Base-by-base conservation (phyloP, 495 filamentous ascomycete species). In the Penicillium bialowiezense region DNA sequence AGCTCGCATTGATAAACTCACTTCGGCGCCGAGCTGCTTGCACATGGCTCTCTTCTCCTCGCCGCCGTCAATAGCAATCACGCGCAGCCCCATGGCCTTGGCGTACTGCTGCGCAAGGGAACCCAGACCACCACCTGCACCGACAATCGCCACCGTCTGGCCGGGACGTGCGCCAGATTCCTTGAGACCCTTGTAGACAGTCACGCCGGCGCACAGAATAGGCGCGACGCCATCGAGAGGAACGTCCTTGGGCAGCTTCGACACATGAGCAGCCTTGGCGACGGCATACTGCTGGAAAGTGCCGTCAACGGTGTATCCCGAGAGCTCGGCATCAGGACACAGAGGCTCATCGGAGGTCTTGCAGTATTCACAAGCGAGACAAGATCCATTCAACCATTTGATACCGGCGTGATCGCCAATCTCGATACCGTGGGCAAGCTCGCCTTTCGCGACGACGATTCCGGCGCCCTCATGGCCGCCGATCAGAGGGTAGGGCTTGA, bases 401-500 rank as follows among this genome's bases (percentile, higher is more conserved):
- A 96, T 81, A 63, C 90, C 91, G 37, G 78, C 91, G 60, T 87
- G 75, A 58, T 93, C 88, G 55, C 90, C 90, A 52, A 93, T 75
- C 59, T 90, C 68, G 49, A 91, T 68, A 33, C 88, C 87, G 9
- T 78, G 71, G 17, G 90, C 89, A 7, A 91, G 74, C 7, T 81
- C 69, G 51, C 91, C 91, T 45, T 77, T 77, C 19, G 89, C 88
- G 15, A 95, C 90, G 26, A 96, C 87, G 32, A 91, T 70, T 60
- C 91, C 91, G 24, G 91, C 88, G 48, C 87, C 91, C 71, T 96
- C 91, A 71, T 97, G 91, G n/a, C 91, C 91, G 58, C 91, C 91
- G 33, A 97, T 85, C n/a, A 95, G 76, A 12, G 89, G 88, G 15
- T 87, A 28, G 24, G 10, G 68, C 72, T 95, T 95, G 53, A 80